Evolutionary conservation across 805 yeast species (phyloP), one percentile per base, ranked within the genome.

Genomic region (Yamadazyma insecticola): DNA sequence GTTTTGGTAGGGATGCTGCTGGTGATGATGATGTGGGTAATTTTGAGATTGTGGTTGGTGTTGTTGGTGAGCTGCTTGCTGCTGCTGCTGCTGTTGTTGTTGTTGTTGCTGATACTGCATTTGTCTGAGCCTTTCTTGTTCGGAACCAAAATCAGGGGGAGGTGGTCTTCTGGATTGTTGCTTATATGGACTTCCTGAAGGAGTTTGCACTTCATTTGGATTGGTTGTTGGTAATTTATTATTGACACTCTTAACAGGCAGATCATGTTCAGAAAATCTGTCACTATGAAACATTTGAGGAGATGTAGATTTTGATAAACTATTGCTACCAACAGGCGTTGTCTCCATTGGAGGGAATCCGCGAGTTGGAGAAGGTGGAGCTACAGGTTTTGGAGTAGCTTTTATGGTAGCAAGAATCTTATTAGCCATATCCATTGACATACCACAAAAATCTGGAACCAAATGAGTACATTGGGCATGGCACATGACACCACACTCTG

Each of bases 391-490:
- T 33, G 57, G 58, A 2, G 97, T 78, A 24, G 81, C 74, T 52
- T 82, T 81, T 51, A 90, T 88, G 7, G 96, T 86, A 35, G 74
- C 75, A 36, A 92, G 61, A 40, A 92, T 87, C 56, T 82, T 83
- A 50, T 87, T 88, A 3, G 97, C 97, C 74, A 83, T 85, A 51
- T 87, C 96, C 89, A 92, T 87, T 2, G 96, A 74, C 95, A 92
- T 90, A 36, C 98, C 98, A 68, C 99, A 92, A 57, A 92, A 86
- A 55, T 92, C 97, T 1, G 99, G 99, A 14, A 92, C 97, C 48
- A 89, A 67, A 50, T 88, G 96, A 9, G 90, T 81, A 64, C 99
- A 92, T 26, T 78, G 78, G 3, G 92, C 74, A 53, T 92, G 99
- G 49, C 96, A 90, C 81, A 90, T 86, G 13, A 88, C 77, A 18